Conservation (phyloP, 2,329 filamentous ascomycete genomes). For the Colletotrichum tofieldiae region DNA sequence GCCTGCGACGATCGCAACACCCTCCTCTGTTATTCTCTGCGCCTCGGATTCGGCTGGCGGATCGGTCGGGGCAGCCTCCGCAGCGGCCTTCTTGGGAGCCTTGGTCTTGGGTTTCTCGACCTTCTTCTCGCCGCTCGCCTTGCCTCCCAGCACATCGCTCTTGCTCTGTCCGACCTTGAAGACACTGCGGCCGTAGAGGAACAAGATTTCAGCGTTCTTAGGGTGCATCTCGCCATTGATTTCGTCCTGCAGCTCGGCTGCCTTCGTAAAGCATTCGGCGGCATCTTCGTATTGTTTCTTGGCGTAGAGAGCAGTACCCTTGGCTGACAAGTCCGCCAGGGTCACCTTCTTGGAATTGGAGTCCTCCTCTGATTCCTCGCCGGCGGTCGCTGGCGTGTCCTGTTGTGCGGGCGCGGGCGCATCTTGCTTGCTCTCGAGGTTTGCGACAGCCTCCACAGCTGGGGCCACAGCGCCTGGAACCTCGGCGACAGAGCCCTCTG, state of each 20-base stretch:
- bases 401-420: conserved; percentile 36
- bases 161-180: conserved; percentile 96
- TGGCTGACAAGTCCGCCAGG: conserved; percentile 83
- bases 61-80: conserved; percentile 52
- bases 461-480: conserved; percentile 28
- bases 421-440: conserved; percentile 39
- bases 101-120: conserved; percentile 51
- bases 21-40: conserved; percentile 63
- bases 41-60: conserved; percentile 54
- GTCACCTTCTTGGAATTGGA: conserved; percentile 72
- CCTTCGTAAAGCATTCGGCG: conserved; percentile 89
- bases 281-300: conserved; percentile 91
- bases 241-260: conserved; percentile 90
- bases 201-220: conserved; percentile 93
- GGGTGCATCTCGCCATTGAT: conserved; percentile 93
- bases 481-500: conserved; percentile 43
- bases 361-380: conserved; percentile 57
- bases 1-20: conserved; percentile 60
- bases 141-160: conserved; percentile 92
- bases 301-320: conserved; percentile 87
- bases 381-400: conserved; percentile 32
- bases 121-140: conserved; percentile 74
- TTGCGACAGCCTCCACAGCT: conserved; percentile 46
- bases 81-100: conserved; percentile 55
- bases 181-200: conserved; percentile 92